phyloP scores from a whole-genome alignment of 345 rosid species.

The Citrus cavaleriei region DNA sequence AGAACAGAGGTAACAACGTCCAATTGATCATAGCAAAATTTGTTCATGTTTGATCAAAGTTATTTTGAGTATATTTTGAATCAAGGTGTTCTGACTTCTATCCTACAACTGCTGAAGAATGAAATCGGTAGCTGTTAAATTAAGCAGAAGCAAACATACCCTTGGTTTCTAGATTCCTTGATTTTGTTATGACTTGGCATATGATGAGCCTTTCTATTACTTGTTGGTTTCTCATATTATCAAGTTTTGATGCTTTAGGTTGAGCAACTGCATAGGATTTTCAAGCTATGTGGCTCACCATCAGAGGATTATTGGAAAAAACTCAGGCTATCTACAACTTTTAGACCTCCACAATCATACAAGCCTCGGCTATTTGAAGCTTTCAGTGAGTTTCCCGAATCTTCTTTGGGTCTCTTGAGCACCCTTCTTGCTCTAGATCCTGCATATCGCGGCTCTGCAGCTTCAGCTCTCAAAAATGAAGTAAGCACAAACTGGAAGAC shows the following conservation, averaged over 20 bases:
- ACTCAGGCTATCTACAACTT: constrained; percentile 54
- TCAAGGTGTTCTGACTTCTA: neutral
- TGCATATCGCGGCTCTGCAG: constrained; percentile 41
- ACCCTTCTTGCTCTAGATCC: constrained; percentile 62
- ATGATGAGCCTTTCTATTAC: neutral
- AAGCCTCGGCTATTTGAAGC: constrained; percentile 33
- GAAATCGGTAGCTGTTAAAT: neutral
- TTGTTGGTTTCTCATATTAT: constrained; percentile 1
- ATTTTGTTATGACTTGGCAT: neutral
- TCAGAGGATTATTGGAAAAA: constrained; percentile 85
- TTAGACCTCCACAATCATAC: constrained; percentile 47
- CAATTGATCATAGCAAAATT: neutral
- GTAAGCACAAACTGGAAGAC: constrained; percentile 19
- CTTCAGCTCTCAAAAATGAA: constrained; percentile 44
- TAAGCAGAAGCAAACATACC: neutral
- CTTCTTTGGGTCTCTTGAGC: constrained; percentile 49
- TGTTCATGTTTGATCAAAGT: neutral
- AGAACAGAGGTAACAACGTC: constrained; percentile 46
- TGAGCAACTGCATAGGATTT: constrained; percentile 85
- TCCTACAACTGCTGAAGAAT: no score
- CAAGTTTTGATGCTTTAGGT: constrained; percentile 36
- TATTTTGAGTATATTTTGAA: neutral
- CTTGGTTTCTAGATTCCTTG: neutral
- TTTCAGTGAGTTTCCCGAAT: constrained; percentile 42
- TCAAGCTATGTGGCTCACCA: constrained; percentile 85